Percentiles rank a stretch among this genome's conserved stretches.
These are phyloP conservation scores for Aureobasidium sp. DNA, from an alignment of 2,329 filamentous ascomycete genomes.

Conservation along the genomic window DNA sequence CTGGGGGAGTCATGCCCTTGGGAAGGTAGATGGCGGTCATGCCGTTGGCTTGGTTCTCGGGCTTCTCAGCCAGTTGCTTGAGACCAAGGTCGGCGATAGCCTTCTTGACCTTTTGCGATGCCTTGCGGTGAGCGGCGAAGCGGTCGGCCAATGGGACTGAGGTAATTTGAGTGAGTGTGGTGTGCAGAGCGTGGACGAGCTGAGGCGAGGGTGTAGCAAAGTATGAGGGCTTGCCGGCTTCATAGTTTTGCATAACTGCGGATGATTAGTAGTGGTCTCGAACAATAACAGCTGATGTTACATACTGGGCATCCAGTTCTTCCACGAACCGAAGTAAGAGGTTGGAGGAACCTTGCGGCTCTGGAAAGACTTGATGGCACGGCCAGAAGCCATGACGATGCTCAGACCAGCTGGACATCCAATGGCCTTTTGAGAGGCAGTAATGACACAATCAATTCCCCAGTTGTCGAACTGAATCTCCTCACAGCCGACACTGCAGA, in stretches of 20 bases:
- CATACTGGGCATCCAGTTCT: conserved; percentile 91
- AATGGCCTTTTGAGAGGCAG: conserved; percentile 94
- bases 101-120: conserved; percentile 81
- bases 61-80: conserved; percentile 76
- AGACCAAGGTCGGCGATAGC: conserved; percentile 73
- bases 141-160: conserved; percentile 71
- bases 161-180: conserved; percentile 77
- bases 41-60: conserved; percentile 87
- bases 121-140: conserved; percentile 72
- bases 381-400: conserved; percentile 87
- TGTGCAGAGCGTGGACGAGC: conserved; percentile 87
- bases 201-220: conserved; percentile 96
- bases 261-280: not conserved
- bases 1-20: conserved; percentile 69
- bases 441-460: conserved; percentile 87
- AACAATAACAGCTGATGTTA: conserved; percentile 17
- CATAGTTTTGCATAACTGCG: conserved; percentile 95
- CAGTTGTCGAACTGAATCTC: conserved; percentile 95
- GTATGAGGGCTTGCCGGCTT: conserved; percentile 94
- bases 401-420: conserved; percentile 89
- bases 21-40: conserved; percentile 98
- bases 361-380: conserved; percentile 75
- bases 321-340: conserved; percentile 92
- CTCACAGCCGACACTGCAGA: conserved; percentile 94
- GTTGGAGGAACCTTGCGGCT: conserved; percentile 71